A percentile compares a stretch with the other conserved stretches of the same genome.
These are phyloP conservation scores for Magnolia kwangsiensis DNA, from an alignment of 164 flowering plant genomes.

Conservation along the genomic window DNA sequence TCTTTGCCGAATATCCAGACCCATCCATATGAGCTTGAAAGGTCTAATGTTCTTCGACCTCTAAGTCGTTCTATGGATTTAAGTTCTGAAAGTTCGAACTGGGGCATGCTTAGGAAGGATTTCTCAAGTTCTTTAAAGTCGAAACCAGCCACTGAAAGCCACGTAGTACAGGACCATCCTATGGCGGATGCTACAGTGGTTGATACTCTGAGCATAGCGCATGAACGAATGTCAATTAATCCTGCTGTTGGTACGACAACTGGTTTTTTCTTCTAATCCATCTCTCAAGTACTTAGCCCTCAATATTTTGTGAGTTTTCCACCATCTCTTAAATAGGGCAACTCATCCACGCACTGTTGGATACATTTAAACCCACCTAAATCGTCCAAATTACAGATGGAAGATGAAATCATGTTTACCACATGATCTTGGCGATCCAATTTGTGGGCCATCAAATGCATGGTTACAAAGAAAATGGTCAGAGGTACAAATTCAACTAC, in stretches of 20 bases:
- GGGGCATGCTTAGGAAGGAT: slow-evolving; percentile 21
- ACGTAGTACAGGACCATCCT: slow-evolving; percentile 17
- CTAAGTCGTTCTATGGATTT: slow-evolving; percentile 53
- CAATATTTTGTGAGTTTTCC: background rate
- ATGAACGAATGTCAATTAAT: slow-evolving; percentile 16
- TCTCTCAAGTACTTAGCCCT: no score
- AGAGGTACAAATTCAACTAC: no score
- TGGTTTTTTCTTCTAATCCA: slow-evolving; percentile 1
- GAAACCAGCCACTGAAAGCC: slow-evolving; percentile 21
- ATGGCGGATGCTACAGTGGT: slow-evolving; percentile 3
- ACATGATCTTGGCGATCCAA: background rate
- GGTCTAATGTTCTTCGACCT: slow-evolving; percentile 21
- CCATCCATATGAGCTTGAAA: slow-evolving; percentile 21
- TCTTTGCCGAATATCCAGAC: slow-evolving; percentile 60
- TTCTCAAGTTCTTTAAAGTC: slow-evolving; percentile 18
- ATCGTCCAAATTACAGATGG: background rate
- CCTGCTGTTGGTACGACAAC: slow-evolving; percentile 52
- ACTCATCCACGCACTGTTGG: background rate
- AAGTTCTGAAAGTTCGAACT: slow-evolving; percentile 29
- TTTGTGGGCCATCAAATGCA: background rate
- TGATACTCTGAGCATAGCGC: slow-evolving; percentile 20
- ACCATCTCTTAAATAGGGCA: background rate
- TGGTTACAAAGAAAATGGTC: background rate
- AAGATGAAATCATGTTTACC: background rate
- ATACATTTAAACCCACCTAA: background rate